Evolutionary conservation across 768 basidiomycete species (phyloP).

Genomic region (Suillus clintonianus): DNA sequence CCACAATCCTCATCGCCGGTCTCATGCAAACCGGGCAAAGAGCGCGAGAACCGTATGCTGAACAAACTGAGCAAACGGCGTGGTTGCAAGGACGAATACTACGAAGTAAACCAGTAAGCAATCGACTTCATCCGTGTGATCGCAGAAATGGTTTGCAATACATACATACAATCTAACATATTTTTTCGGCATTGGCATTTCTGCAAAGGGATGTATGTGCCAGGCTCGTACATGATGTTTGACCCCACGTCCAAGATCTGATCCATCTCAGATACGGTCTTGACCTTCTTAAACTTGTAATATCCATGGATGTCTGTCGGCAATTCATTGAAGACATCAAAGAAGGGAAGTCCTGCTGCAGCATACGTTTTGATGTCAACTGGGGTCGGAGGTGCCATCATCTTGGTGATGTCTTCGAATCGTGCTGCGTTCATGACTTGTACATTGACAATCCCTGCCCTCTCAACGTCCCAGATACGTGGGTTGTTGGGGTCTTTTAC

Average conservation of each 20-base stretch:
- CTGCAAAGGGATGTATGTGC: neutral
- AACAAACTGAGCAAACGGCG: neutral
- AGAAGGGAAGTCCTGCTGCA: neutral
- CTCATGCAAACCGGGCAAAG: neutral
- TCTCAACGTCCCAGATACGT: neutral
- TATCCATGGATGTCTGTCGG: neutral
- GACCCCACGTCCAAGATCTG: neutral
- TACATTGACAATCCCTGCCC: neutral
- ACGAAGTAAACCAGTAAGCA: neutral
- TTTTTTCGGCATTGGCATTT: neutral
- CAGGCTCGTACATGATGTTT: neutral
- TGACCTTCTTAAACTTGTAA: neutral
- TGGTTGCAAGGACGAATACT: neutral
- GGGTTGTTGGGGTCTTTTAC: neutral
- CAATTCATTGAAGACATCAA: neutral
- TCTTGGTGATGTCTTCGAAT: neutral
- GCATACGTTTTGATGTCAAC: neutral
- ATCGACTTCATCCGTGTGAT: no score
- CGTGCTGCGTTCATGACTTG: neutral
- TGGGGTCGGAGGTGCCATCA: neutral
- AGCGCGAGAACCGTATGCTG: neutral
- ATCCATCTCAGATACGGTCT: neutral
- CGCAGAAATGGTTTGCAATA: neutral
- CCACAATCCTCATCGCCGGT: neutral
- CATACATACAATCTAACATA: neutral